These are phyloP conservation scores for Eutrema japonicum DNA, from an alignment of 345 rosid species.

Conservation along the genomic window DNA sequence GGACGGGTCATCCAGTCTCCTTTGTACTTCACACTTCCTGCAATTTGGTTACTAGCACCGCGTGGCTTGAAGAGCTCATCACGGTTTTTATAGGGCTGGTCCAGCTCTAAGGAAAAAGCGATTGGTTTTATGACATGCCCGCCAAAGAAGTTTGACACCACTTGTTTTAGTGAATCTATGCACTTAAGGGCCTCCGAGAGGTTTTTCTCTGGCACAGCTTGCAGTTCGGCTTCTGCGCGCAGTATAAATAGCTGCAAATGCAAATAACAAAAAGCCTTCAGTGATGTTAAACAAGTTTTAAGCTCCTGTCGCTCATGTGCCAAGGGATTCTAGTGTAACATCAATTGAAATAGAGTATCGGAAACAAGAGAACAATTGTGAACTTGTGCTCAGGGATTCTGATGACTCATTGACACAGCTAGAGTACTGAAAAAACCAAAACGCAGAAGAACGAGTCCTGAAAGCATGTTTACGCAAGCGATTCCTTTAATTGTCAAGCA, in stretches of 20 bases:
- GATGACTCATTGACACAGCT: constrained; percentile 15
- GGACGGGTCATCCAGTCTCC: constrained; percentile 96
- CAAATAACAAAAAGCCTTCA: constrained; percentile 39
- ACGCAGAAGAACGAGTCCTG: constrained; percentile 8
- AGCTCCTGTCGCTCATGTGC: not conserved
- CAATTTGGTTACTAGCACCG: constrained; percentile 54
- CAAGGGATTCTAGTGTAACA: not conserved
- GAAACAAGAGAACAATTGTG: not conserved
- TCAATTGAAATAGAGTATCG: not conserved
- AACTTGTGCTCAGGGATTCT: constrained; percentile 3
- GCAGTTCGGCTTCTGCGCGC: constrained; percentile 89
- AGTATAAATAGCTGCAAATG: constrained; percentile 75
- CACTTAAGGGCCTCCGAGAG: constrained; percentile 49
- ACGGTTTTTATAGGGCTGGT: constrained; percentile 50
- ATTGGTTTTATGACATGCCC: constrained; percentile 56
- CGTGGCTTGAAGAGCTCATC: constrained; percentile 83
- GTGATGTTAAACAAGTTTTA: not conserved
- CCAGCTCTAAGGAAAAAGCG: constrained; percentile 49
- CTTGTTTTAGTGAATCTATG: constrained; percentile 62
- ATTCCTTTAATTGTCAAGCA: not conserved
- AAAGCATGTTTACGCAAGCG: not conserved
- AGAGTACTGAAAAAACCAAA: constrained; percentile 3
- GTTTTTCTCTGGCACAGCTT: constrained; percentile 58
- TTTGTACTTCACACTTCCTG: constrained; percentile 56
- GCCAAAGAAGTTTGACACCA: constrained; percentile 63